Conservation (phyloP, 768 basidiomycete species). For the Cystobasidium ongulense region DNA sequence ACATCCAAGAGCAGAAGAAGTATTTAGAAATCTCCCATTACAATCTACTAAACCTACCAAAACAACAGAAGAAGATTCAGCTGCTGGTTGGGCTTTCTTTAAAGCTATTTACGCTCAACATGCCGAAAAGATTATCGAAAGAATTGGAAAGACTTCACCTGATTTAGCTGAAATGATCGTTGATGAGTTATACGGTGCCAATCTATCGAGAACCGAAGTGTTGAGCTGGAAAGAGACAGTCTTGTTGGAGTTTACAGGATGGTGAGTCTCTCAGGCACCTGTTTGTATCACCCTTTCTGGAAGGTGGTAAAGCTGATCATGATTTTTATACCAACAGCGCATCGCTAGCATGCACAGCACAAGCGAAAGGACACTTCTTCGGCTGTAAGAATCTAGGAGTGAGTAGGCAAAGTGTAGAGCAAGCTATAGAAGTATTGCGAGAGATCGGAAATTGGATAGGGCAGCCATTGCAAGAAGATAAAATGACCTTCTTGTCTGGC, state of each 20-base stretch:
- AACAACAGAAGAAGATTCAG: conserved; percentile 23
- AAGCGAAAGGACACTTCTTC: conserved; percentile 29
- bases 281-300: neutral
- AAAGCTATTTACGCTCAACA: conserved; percentile 27
- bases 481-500: neutral
- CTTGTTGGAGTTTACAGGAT: conserved; percentile 20
- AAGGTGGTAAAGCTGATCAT: neutral
- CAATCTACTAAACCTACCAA: conserved; percentile 26
- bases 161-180: conserved; percentile 30
- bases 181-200: conserved; percentile 19
- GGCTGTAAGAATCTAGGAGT: conserved; percentile 25
- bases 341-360: neutral
- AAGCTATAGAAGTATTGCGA: conserved; percentile 13
- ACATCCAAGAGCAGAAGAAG: neutral
- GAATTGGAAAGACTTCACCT: conserved; percentile 16
- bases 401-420: neutral
- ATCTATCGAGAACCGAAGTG: conserved; percentile 25
- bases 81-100: conserved; percentile 25
- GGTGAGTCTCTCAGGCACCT: conserved; percentile 17
- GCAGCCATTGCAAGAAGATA: conserved; percentile 7
- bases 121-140: conserved; percentile 25
- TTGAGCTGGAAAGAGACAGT: conserved; percentile 27
- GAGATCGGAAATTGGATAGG: conserved; percentile 20
- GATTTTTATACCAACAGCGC: neutral
- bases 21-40: conserved; percentile 1